These are phyloP conservation scores for Termitomyces sp. DNA, from an alignment of 768 basidiomycete genomes.

Conservation along the genomic window DNA sequence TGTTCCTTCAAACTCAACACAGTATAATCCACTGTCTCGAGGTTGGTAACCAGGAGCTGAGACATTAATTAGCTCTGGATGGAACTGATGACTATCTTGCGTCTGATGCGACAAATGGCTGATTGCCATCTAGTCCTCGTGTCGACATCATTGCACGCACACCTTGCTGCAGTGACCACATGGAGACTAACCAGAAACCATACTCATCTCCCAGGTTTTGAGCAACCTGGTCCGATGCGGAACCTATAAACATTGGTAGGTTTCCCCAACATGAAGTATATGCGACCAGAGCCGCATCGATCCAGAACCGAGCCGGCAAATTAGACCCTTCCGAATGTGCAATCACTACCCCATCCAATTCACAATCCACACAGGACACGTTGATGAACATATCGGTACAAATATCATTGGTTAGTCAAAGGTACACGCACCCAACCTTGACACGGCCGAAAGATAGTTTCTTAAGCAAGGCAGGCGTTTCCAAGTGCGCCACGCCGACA, in stretches of 20 bases:
- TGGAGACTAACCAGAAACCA: background rate
- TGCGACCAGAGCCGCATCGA: background rate
- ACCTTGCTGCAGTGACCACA: background rate
- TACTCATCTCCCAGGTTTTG: background rate
- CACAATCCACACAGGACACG: too few relatives aligned
- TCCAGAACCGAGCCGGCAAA: background rate
- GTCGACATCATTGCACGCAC: background rate
- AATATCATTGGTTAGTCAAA: too few relatives aligned
- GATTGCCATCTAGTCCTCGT: background rate
- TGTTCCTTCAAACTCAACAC: background rate
- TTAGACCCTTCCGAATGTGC: background rate
- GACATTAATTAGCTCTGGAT: background rate
- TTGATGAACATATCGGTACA: background rate
- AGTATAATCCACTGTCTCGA: background rate
- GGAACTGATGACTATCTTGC: background rate
- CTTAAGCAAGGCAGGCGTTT: background rate
- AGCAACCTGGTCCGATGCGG: background rate
- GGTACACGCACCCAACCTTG: background rate
- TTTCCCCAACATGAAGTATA: background rate
- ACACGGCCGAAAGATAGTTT: background rate
- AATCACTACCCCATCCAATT: too few relatives aligned
- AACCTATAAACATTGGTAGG: background rate
- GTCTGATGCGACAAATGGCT: background rate
- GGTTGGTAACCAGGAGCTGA: conserved; percentile 5
- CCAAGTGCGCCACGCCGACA: background rate